Conservation (phyloP, 2,329 filamentous ascomycete species). For the Exutisphaerella laricina region DNA sequence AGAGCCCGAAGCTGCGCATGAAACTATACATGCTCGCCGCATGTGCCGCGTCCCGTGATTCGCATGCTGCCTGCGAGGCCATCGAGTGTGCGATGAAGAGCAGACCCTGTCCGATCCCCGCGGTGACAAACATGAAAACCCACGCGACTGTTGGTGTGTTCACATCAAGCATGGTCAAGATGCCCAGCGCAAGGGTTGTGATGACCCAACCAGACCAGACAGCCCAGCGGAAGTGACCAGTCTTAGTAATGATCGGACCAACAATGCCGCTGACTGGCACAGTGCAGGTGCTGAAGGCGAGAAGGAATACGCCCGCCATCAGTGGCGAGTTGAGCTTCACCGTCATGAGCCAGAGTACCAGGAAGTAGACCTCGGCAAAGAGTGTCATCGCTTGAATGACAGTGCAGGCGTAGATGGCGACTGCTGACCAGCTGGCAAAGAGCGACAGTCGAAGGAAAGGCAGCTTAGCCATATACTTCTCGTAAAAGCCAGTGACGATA, state of each 20-base stretch:
- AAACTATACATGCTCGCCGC: constrained; percentile 44
- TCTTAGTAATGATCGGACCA: constrained; percentile 30
- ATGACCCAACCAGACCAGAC: constrained; percentile 30
- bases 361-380: constrained; percentile 37
- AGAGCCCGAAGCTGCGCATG: constrained; percentile 44
- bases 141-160: constrained; percentile 37
- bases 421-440: constrained; percentile 28
- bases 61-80: constrained; percentile 38
- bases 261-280: constrained; percentile 23
- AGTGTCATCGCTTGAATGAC: constrained; percentile 31
- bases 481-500: constrained; percentile 22
- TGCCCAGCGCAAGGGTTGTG: constrained; percentile 39
- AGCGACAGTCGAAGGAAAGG: constrained; percentile 31
- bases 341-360: constrained; percentile 40
- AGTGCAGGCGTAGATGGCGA: constrained; percentile 29
- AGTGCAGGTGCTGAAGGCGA: constrained; percentile 33
- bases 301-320: constrained; percentile 36
- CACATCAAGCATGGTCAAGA: constrained; percentile 38
- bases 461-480: constrained; percentile 20
- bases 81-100: constrained; percentile 40
- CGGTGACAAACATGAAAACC: constrained; percentile 41
- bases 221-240: constrained; percentile 27
- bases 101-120: constrained; percentile 40
- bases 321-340: constrained; percentile 38
- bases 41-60: constrained; percentile 32